Base-by-base conservation (phyloP, 805 yeast species). In the Osmozyma mogii region DNA sequence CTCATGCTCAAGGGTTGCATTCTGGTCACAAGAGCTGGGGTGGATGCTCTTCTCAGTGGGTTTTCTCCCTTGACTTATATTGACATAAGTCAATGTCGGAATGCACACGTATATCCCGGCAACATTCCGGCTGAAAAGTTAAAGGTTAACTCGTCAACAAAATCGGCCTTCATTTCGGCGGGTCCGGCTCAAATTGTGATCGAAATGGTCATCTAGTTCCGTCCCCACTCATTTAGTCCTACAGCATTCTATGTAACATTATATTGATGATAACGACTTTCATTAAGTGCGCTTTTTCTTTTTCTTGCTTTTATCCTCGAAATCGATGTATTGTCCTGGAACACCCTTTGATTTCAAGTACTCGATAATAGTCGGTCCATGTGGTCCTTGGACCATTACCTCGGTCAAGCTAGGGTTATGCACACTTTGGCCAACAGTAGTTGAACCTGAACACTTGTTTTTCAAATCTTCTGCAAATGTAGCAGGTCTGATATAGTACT, bases 301-400 rank as follows among this genome's bases (percentile, higher is more conserved):
- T 34, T 60, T 56, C 46, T 75, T 78, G 15, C 70, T 48, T 45
- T 75, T 79, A 44, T 82, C 82, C 33, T 70, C 76, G 34, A 72
- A 69, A 15, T 68, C 70, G 11, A 89, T 76, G 78, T 80, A 82
- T 11, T 66, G 52, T 4, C 68, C 50, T 15, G 80, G 78, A 15
- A 89, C 56, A 0, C 95, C 94, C 34, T 74, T 61, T 4, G 58
- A 59, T 25, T 58, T 66, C 34, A 88, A 56, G 25, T 78, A 50
- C 2, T 76, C 78, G n/a, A 66, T 58, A 8, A 81, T 72, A 0
- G 68, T 51, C 27, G 72, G 68, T 15, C 76, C 75, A 50, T 89
- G 97, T 2, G 89, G 82, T 0, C 98, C 98, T 58, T 92, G 97
- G 2, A 92, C 94, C 27, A 76, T 68, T 4, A 92, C 85, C 44